Conservation (phyloP, 805 yeast genomes). For the Alloascoidea hylecoeti region DNA sequence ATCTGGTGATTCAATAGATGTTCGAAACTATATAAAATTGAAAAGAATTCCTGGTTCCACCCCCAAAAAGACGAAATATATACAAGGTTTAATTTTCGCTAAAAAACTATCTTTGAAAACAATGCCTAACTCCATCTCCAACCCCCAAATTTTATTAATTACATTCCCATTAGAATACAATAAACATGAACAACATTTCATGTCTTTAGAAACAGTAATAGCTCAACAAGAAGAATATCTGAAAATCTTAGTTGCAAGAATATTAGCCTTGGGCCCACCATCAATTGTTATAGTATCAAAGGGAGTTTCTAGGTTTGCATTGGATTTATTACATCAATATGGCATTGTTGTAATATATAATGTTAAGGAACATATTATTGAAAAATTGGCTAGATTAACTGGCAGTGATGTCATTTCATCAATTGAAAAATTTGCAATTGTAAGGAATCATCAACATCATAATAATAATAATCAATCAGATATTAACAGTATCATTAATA, state of each 20-base stretch:
- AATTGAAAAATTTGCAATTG: slow-evolving; percentile 71
- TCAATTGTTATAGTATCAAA: slow-evolving; percentile 68
- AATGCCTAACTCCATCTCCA: slow-evolving; percentile 51
- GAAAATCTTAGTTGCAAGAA: slow-evolving; percentile 65
- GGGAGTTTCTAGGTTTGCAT: slow-evolving; percentile 71
- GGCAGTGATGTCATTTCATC: slow-evolving; percentile 78
- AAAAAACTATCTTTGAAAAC: slow-evolving; percentile 65
- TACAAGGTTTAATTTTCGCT: slow-evolving; percentile 78
- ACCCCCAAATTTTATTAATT: slow-evolving; percentile 69
- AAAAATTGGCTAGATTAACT: slow-evolving; percentile 63
- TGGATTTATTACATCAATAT: slow-evolving; percentile 53
- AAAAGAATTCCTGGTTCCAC: slow-evolving; percentile 73
- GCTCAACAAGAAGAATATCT: slow-evolving; percentile 84
- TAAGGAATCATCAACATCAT: no score
- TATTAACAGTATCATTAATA: no score
- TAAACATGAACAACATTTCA: slow-evolving; percentile 61
- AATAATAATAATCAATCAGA: no score
- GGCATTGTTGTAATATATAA: slow-evolving; percentile 73
- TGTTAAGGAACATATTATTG: slow-evolving; percentile 70
- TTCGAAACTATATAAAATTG: slow-evolving; percentile 78
- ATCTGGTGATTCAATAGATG: slow-evolving; percentile 65
- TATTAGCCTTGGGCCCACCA: slow-evolving; percentile 58
- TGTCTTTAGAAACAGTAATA: slow-evolving; percentile 70
- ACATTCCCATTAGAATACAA: slow-evolving; percentile 85
- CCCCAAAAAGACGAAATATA: slow-evolving; percentile 39